phyloP scores from a whole-genome alignment of 164 flowering plant genomes.

The Umbellularia californica region DNA sequence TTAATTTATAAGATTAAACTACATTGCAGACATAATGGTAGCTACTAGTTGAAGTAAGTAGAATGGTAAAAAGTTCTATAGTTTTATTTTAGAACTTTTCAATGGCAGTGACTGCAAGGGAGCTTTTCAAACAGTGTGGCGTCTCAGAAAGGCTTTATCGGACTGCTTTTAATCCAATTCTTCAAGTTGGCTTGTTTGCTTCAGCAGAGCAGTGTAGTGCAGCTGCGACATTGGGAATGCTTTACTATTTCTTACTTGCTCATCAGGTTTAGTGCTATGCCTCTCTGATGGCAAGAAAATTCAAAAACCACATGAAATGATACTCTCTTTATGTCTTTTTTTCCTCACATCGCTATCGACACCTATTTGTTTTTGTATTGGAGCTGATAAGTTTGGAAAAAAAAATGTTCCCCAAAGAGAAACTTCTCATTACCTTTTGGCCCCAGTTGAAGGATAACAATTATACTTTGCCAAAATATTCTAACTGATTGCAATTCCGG shows the following conservation, averaged over 20 bases:
- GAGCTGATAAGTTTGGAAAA: too few relatives aligned
- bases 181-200: constrained; percentile 60
- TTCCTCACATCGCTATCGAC: too few relatives aligned
- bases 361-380: too few relatives aligned
- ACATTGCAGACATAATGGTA: not conserved
- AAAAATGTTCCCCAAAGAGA: too few relatives aligned
- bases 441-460: too few relatives aligned
- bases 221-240: constrained; percentile 51
- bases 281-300: too few relatives aligned
- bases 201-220: constrained; percentile 71
- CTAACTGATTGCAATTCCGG: too few relatives aligned
- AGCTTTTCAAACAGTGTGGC: constrained; percentile 62
- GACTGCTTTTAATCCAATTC: constrained; percentile 39
- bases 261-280: constrained; percentile 46
- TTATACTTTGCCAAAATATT: too few relatives aligned
- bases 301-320: too few relatives aligned
- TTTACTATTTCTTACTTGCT: constrained; percentile 44
- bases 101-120: constrained; percentile 64
- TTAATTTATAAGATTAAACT: not conserved
- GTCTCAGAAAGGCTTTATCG: constrained; percentile 53
- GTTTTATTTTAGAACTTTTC: constrained; percentile 11
- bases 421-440: too few relatives aligned
- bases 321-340: too few relatives aligned
- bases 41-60: not conserved
- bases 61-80: constrained; percentile 10